Base-by-base conservation (phyloP, 306 rosid species). In the Canavalia ensiformis region DNA sequence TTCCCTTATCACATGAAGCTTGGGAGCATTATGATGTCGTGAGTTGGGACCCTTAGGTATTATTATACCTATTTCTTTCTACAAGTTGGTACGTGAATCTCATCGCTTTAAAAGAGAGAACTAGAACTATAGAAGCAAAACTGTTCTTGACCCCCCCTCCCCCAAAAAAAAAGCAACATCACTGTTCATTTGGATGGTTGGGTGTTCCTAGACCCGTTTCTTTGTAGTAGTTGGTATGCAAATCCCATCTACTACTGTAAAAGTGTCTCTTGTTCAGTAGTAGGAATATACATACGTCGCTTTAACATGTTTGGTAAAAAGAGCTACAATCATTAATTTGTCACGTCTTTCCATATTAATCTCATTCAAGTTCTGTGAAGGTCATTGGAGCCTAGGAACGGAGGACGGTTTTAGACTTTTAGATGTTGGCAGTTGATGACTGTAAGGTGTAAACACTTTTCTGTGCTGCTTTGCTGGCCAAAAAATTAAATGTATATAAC, bases 1-100 rank as follows among this genome's bases (percentile, higher is more conserved):
- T 13, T 65, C 4, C 54, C 28, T n/a, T 76, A 33, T 75, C 86
- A 59, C 86, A 41, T 8, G 54, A 68, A 60, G 51, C 69, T 11
- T 31, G 68, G 35, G 69, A 42, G 52, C 37, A 45, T 3, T 1
- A 35, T 28, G 52, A 29, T 64, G 13, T 51, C 5, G 41, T 6
- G 12, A 8, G 56, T 47, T 47, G 41, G 33, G 58, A 59, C 47
- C 64, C 49, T 28, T 11, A 2, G 39, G 52, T 49, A 29, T 76
- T 34, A 63, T 49, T 63, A 9, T 6, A 41, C 28, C 7, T 55
- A 7, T 37, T 39, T 76, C 8, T 18, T 49, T n/a, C 51, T 54
- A 31, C 68, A 57, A 45, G 69, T 79, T 54, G 72, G 41, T 79
- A 31, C 12, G 77, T 58, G 72, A 68, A 45, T 42, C 42, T 74